Evolutionary conservation across 441 rosid genomes (phyloP).

Genomic region (Croton setiger): DNA sequence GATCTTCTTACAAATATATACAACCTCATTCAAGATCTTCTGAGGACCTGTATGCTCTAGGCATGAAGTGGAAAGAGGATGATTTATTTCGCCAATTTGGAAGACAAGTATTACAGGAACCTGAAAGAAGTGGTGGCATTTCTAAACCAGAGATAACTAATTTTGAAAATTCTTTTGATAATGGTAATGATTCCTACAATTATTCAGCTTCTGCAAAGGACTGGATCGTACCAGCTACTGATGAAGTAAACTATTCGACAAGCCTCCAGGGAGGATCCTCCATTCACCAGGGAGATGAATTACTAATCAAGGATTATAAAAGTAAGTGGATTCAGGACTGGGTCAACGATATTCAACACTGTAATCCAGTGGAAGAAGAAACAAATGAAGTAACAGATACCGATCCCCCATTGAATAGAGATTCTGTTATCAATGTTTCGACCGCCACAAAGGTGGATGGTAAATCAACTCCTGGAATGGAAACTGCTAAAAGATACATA

Average conservation of each 20-base stretch:
- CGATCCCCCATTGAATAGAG: slow-evolving; percentile 31
- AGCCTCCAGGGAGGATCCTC: slow-evolving; percentile 45
- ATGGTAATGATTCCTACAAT: slow-evolving; percentile 45
- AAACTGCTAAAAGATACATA: slow-evolving; percentile 73
- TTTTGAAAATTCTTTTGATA: slow-evolving; percentile 39
- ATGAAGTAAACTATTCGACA: slow-evolving; percentile 39
- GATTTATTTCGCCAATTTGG: slow-evolving; percentile 34
- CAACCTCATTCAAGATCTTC: slow-evolving; percentile 50
- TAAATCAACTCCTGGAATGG: slow-evolving; percentile 58
- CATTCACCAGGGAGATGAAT: slow-evolving; percentile 36
- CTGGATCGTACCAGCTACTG: slow-evolving; percentile 61
- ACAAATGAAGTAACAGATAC: slow-evolving; percentile 33
- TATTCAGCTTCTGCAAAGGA: slow-evolving; percentile 62
- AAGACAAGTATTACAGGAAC: slow-evolving; percentile 28
- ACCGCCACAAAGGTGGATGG: slow-evolving; percentile 42
- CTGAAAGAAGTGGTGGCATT: slow-evolving; percentile 30
- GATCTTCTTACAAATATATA: slow-evolving; percentile 28
- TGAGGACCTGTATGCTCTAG: slow-evolving; percentile 49
- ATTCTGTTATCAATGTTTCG: slow-evolving; percentile 29
- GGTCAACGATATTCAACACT: slow-evolving; percentile 75
- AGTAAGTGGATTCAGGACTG: slow-evolving; percentile 75
- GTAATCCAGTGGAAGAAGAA: slow-evolving; percentile 52
- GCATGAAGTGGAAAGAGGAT: slow-evolving; percentile 34
- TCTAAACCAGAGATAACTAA: slow-evolving; percentile 32
- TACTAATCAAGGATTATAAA: slow-evolving; percentile 58